phyloP scores from a whole-genome alignment of 768 basidiomycete species.

The Mycena rebaudengoi region DNA sequence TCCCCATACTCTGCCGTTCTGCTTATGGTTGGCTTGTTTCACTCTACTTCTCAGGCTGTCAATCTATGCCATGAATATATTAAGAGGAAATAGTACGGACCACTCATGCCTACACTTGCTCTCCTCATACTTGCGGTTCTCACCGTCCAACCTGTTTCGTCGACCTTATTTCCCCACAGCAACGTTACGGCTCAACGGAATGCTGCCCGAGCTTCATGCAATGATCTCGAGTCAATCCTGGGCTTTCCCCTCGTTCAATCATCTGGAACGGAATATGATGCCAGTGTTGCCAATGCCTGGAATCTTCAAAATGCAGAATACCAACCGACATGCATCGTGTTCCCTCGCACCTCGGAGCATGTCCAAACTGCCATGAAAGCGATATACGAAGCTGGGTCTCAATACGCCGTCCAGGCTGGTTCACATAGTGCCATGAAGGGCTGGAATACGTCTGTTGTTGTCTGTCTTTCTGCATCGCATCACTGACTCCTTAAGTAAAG shows the following conservation, averaged over 20 bases:
- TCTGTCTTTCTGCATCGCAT: not conserved
- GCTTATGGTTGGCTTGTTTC: too few species aligned
- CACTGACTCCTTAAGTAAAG: conserved; percentile 26
- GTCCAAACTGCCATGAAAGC: conserved; percentile 32
- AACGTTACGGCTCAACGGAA: not conserved
- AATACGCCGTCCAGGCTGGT: conserved; percentile 34
- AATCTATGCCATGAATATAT: not conserved
- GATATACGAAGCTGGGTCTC: conserved; percentile 23
- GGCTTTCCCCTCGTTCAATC: conserved; percentile 16
- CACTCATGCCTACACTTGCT: not conserved
- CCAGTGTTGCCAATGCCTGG: conserved; percentile 19
- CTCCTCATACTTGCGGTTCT: not conserved
- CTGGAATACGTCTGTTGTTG: conserved; percentile 28
- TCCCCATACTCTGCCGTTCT: too few species aligned
- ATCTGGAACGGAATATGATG: conserved; percentile 10
- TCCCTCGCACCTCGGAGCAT: conserved; percentile 20
- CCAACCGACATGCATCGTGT: conserved; percentile 31
- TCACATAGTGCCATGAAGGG: conserved; percentile 35
- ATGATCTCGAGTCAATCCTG: conserved; percentile 2
- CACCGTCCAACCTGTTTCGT: not conserved
- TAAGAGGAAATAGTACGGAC: not conserved
- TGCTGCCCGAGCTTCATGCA: conserved; percentile 18
- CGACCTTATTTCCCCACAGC: conserved; percentile 1
- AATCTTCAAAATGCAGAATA: conserved; percentile 27
- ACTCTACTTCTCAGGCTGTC: too few species aligned